Conservation (phyloP, 2,329 filamentous ascomycete species). For the Cryphonectria carpinicola region DNA sequence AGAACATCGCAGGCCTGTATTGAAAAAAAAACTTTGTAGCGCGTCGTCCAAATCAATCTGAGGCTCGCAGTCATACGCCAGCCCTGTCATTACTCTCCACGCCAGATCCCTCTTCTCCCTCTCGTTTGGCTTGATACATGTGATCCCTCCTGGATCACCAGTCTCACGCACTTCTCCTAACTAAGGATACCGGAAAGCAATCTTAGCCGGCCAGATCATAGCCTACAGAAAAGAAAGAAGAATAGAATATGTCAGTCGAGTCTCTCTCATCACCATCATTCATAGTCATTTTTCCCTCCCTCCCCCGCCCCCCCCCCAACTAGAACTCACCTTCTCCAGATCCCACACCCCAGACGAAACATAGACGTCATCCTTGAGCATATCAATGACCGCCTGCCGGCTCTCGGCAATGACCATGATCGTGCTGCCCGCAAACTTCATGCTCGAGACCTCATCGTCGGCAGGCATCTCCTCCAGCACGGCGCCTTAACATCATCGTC, state of each 20-base stretch:
- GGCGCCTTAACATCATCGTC: slow-evolving; percentile 57
- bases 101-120: no score
- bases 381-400: slow-evolving; percentile 69
- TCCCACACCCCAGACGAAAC: slow-evolving; percentile 78
- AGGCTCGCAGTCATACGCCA: not conserved
- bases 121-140: not conserved
- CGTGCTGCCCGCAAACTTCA: slow-evolving; percentile 75
- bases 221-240: slow-evolving; percentile 37
- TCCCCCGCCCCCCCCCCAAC: not conserved
- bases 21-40: not conserved
- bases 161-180: slow-evolving; percentile 22
- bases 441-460: slow-evolving; percentile 59
- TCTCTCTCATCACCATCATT: not conserved
- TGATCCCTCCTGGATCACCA: not conserved
- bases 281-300: not conserved
- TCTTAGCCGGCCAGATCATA: slow-evolving; percentile 55
- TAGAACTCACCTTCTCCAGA: slow-evolving; percentile 60
- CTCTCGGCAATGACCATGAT: slow-evolving; percentile 69
- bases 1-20: not conserved
- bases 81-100: not conserved
- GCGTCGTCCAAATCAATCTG: not conserved
- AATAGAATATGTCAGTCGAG: slow-evolving; percentile 12
- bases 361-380: slow-evolving; percentile 76
- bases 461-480: slow-evolving; percentile 68
- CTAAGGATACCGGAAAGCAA: slow-evolving; percentile 44